Evolutionary conservation across 345 rosid species (phyloP), one percentile per base, ranked within the genome.

Genomic region (Gossypium mustelinum): DNA sequence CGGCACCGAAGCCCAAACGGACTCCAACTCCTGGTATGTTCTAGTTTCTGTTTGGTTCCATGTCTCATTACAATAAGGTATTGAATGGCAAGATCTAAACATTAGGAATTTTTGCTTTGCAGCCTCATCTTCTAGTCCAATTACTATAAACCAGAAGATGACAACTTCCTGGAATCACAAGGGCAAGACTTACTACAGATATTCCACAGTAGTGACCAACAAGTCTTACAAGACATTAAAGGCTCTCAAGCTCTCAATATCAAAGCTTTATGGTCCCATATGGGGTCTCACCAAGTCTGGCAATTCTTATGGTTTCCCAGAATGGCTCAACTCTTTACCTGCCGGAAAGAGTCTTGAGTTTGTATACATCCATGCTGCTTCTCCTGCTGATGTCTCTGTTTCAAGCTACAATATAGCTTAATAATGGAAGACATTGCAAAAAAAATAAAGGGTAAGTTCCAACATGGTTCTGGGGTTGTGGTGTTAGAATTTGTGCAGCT

Each of bases 211-310:
- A 17, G 88, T 95, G 51, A 89, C 90, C 52, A 95, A 93, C 89
- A 93, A 88, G 63, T 91, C 99, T 7, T 75, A 73, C 4, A 91
- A 86, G 86, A 75, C 89, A 20, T 52, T 95, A 45, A 88, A 83
- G 79, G 79, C 84, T 77, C 88, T 95, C 70, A 85, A 88, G 78
- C 86, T 95, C 63, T 87, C 90, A 2, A 87, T 95, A 56, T 81
- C 90, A 54, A 87, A 90, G 78, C 97, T 93, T 63, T 93, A 92
- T 50, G 99, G 98, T 80, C 98, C 99, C 5, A 45, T 95, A 13
- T 95, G 99, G 99, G 99, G 99, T 75, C 85, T 95, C 56, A 80
- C 80, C 0, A 87, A 87, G 74, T 52, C 79, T 2, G 91, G 88
- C 41, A 78, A 82, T 74, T 87, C 87, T 8, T 95, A 89, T 29